Base-by-base conservation (phyloP, 129 eudicot species). In the Smallanthus sonchifolius region DNA sequence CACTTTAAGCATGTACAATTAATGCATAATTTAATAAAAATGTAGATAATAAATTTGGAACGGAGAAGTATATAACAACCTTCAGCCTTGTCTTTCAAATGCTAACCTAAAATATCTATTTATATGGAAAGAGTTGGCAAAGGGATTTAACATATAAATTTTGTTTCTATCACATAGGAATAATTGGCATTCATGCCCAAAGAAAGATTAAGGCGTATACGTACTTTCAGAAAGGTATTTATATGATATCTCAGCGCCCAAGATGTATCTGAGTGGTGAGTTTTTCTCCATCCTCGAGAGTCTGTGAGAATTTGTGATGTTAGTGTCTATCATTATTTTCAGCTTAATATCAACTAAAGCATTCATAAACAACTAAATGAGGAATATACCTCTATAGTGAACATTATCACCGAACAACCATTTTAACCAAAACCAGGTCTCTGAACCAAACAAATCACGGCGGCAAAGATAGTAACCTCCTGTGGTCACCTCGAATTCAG, bases 381-480 rank as follows among this genome's bases (percentile, higher is more conserved):
- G 57, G 40, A 44, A 20, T 1, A 5, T 72, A 39, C 66, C 67
- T 72, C 39, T 4, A 13, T 72, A 14, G 51, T 8, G 14, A 3
- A 56, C 9, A 4, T 30, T 56, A 39, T 56, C 40, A 2, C 20
- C 40, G 39, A 57, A 39, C 15, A 20, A 15, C 1, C 0, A 0
- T 7, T 40, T 56, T 16, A 72, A 20, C 67, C 14, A 13, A 36
- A 1, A 0, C 10, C 11, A 10, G 10, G 65, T 70, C 6, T 10
- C 6, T 35, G 49, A 52, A 17, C 11, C 7, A 6, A 70, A 35
- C 3, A 70, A 70, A 49, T 70, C 75, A 35, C 10, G 75, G 0
- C 64, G 34, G 2, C 75, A 70, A 51, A 70, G 75, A 51, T 70
- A 70, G 36, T 49, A 70, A 2, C 32, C 32, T n/a, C 62, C 64